Conservation (phyloP, 306 rosid genomes). For the Vigna hirtella region DNA sequence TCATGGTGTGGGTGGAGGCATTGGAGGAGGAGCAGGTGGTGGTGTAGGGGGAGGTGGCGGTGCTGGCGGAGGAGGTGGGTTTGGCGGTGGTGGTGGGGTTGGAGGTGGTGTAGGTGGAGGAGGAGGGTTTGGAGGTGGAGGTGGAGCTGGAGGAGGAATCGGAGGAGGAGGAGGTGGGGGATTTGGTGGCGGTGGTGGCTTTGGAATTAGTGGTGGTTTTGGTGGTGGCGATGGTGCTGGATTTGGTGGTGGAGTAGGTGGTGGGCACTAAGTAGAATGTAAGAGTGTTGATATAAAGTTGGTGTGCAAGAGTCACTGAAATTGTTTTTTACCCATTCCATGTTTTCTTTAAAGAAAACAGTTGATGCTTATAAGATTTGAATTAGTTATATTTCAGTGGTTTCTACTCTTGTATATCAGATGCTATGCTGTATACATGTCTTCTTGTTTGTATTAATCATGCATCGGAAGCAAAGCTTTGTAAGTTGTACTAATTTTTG, state of each 20-base stretch:
- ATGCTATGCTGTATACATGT: background rate
- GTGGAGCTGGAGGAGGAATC: slow-evolving; percentile 22
- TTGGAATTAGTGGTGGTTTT: background rate
- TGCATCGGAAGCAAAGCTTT: background rate
- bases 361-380: background rate
- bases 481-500: background rate
- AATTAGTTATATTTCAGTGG: background rate
- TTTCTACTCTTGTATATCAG: background rate
- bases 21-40: slow-evolving; percentile 7
- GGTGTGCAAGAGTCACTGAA: background rate
- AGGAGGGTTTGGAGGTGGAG: slow-evolving; percentile 38
- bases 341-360: background rate
- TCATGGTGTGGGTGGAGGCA: background rate
- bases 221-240: slow-evolving; percentile 4
- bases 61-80: slow-evolving; percentile 39
- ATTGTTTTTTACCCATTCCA: background rate
- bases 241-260: slow-evolving; percentile 13
- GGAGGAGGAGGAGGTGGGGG: background rate
- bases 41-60: slow-evolving; percentile 42
- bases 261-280: background rate
- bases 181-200: slow-evolving; percentile 21
- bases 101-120: slow-evolving; percentile 43
- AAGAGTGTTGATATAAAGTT: background rate
- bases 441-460: background rate
- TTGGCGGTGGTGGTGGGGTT: background rate